phyloP scores from a whole-genome alignment of 495 filamentous ascomycete species.

The Neurospora sp. region DNA sequence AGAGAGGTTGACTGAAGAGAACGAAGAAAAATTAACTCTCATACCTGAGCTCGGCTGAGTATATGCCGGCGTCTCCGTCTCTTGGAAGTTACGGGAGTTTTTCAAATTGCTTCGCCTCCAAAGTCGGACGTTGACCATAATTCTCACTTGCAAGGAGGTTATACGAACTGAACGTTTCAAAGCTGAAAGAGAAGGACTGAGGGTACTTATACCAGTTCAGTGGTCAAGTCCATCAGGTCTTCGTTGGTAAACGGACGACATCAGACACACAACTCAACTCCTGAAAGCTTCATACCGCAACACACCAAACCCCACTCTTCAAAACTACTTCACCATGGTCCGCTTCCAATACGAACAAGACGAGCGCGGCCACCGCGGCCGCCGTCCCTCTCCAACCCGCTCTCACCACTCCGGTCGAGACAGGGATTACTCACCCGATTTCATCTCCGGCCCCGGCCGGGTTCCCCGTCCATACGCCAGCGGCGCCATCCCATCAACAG shows the following conservation, averaged over 20 bases:
- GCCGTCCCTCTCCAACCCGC: neutral
- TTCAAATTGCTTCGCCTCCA: neutral
- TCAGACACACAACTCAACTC: neutral
- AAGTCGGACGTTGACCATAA: neutral
- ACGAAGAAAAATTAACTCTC: neutral
- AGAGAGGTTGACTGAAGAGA: neutral
- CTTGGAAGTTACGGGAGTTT: neutral
- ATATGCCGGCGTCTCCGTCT: neutral
- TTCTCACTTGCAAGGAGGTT: neutral
- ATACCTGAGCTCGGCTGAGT: neutral
- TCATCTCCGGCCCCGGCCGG: neutral
- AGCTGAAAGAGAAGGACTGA: neutral
- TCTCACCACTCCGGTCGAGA: neutral
- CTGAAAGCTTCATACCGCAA: neutral
- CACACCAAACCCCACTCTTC: neutral
- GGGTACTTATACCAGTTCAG: neutral
- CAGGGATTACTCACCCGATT: constrained; percentile 2
- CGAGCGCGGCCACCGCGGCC: neutral
- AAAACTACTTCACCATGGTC: neutral
- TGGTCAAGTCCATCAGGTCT: neutral
- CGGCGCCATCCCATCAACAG: neutral
- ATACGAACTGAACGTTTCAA: neutral
- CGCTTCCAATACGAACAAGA: neutral
- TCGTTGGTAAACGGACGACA: neutral
- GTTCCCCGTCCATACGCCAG: neutral